These are phyloP conservation scores for Quercus lobata DNA, from an alignment of 331 rosid genomes.

Conservation along the genomic window DNA sequence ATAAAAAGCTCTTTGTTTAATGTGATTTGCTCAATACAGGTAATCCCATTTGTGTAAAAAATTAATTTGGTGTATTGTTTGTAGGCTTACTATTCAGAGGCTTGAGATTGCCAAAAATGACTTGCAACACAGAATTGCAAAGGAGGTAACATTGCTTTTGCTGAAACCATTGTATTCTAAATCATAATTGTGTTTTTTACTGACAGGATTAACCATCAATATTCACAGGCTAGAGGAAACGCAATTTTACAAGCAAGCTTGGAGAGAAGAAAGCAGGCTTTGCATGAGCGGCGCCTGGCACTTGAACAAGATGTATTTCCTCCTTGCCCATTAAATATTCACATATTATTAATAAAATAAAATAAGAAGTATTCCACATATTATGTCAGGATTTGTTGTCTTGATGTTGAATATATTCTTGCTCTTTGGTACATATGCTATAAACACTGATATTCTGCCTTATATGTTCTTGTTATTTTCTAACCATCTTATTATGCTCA, in stretches of 20 bases:
- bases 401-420: not conserved
- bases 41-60: not conserved
- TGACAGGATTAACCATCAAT: slow-evolving; percentile 20
- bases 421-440: not conserved
- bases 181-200: slow-evolving; percentile 5
- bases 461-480: slow-evolving; percentile 1
- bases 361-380: not conserved
- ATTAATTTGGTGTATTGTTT: slow-evolving; percentile 7
- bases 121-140: slow-evolving; percentile 88
- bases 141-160: slow-evolving; percentile 62
- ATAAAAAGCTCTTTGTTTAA: not conserved
- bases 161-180: slow-evolving; percentile 18
- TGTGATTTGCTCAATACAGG: not conserved
- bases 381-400: not conserved
- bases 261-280: slow-evolving; percentile 98
- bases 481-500: not conserved
- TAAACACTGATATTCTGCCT: not conserved
- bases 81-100: slow-evolving; percentile 95
- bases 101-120: slow-evolving; percentile 91
- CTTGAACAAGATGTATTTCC: slow-evolving; percentile 89
- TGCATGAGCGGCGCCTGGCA: slow-evolving; percentile 97
- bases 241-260: slow-evolving; percentile 98
- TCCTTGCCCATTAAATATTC: not conserved
- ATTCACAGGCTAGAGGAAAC: slow-evolving; percentile 90
- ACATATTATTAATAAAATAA: too few species aligned